Conservation (phyloP, 208 protist species). For the Leishmania turanica region DNA sequence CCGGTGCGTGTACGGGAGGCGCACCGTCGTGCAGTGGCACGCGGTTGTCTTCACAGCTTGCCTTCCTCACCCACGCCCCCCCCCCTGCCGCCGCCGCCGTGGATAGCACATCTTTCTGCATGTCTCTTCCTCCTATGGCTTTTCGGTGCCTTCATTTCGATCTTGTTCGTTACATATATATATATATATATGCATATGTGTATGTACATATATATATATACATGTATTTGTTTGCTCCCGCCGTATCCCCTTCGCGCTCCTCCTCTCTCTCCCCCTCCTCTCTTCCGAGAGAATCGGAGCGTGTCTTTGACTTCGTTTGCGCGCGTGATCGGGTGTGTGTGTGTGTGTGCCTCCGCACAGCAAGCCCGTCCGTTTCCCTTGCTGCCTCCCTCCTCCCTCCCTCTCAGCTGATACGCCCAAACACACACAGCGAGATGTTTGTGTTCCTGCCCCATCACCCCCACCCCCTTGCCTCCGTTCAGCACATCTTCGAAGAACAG, state of each 20-base stretch:
- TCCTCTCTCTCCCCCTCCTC: not conserved
- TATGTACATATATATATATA: not conserved
- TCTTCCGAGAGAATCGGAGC: not conserved
- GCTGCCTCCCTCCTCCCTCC: not conserved
- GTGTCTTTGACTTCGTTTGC: not conserved
- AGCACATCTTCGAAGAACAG: not conserved
- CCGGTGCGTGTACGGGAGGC: not conserved
- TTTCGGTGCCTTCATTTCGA: not conserved
- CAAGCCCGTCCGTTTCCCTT: not conserved
- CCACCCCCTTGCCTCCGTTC: not conserved
- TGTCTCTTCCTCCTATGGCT: not conserved
- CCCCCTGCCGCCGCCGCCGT: not conserved
- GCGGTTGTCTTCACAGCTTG: not conserved
- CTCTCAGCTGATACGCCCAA: constrained; percentile 10
- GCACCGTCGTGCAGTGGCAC: not conserved
- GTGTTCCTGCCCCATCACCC: not conserved
- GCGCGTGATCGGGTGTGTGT: not conserved
- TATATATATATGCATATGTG: not conserved
- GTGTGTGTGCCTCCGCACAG: not conserved
- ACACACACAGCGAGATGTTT: not conserved
- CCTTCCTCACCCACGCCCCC: not conserved
- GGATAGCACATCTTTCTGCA: not conserved
- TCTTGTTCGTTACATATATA: not conserved
- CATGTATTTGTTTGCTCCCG: not conserved
- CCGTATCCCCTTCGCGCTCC: not conserved